Evolutionary conservation across 2,329 filamentous ascomycete genomes (phyloP).

Genomic region (Aureobasidium lini): DNA sequence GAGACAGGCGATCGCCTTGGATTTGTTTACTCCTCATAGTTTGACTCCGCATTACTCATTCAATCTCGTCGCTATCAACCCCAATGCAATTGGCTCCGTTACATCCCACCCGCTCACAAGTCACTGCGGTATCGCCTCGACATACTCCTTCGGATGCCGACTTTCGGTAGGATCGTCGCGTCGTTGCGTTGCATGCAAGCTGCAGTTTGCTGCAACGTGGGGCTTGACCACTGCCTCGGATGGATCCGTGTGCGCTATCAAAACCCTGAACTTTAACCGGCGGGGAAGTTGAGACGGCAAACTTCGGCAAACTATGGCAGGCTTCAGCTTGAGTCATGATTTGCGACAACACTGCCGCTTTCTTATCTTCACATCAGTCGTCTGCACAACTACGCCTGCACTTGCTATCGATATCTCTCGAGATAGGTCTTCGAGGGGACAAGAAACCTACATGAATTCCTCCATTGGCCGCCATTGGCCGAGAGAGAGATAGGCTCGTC

Average conservation of each 20-base stretch:
- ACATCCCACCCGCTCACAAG: neutral
- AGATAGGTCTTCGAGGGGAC: no score
- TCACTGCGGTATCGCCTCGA: conserved; percentile 4
- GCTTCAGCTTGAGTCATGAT: conserved; percentile 4
- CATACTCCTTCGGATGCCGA: conserved; percentile 5
- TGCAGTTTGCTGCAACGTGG: conserved; percentile 1
- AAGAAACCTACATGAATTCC: neutral
- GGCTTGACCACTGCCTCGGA: neutral
- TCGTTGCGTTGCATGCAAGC: conserved; percentile 3
- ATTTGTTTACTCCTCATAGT: conserved; percentile 1
- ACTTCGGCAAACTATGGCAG: neutral
- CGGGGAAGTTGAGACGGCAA: neutral
- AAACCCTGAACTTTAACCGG: conserved; percentile 7
- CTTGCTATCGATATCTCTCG: neutral
- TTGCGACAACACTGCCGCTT: neutral
- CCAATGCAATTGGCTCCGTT: neutral
- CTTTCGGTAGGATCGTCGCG: conserved; percentile 3
- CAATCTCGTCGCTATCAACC: neutral
- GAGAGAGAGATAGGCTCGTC: neutral
- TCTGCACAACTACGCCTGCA: neutral
- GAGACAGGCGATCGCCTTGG: neutral
- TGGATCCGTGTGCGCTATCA: neutral
- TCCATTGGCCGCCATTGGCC: neutral
- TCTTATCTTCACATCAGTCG: neutral
- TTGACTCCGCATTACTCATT: conserved; percentile 11